These are phyloP conservation scores for Hypoxylon sp. DNA, from an alignment of 2,329 filamentous ascomycete genomes.

Conservation along the genomic window DNA sequence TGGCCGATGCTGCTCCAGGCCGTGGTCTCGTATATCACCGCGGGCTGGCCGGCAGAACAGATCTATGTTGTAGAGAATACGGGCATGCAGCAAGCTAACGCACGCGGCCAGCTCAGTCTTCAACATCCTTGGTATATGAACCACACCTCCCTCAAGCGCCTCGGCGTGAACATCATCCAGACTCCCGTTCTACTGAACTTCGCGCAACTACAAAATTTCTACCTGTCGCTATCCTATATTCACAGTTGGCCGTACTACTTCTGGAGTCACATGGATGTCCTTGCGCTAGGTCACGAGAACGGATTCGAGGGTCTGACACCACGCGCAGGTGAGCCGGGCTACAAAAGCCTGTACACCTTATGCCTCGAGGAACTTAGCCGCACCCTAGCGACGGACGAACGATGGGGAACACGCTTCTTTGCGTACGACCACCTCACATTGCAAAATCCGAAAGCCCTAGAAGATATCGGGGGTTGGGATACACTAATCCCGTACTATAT, in stretches of 20 bases:
- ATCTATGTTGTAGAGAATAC: conserved; percentile 74
- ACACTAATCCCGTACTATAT: conserved; percentile 71
- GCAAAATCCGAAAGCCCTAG: conserved; percentile 68
- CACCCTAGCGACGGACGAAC: conserved; percentile 53
- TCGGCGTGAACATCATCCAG: conserved; percentile 67
- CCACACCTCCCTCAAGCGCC: conserved; percentile 63
- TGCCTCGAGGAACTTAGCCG: conserved; percentile 57
- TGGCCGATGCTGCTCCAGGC: conserved; percentile 70
- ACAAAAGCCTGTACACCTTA: conserved; percentile 61
- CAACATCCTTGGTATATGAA: conserved; percentile 72
- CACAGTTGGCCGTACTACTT: conserved; percentile 66
- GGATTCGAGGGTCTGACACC: conserved; percentile 56
- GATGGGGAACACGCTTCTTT: conserved; percentile 70
- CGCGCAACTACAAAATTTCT: conserved; percentile 70
- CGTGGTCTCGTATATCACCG: conserved; percentile 70
- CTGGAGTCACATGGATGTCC: conserved; percentile 71
- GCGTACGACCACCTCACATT: conserved; percentile 71
- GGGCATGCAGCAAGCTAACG: conserved; percentile 68
- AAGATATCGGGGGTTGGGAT: conserved; percentile 70
- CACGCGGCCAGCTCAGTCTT: conserved; percentile 62
- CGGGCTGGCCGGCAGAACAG: conserved; percentile 70
- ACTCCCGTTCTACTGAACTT: conserved; percentile 69
- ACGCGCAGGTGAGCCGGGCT: conserved; percentile 55
- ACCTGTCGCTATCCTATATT: conserved; percentile 62
- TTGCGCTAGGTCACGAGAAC: conserved; percentile 61